Base-by-base conservation (phyloP, 176 grass and related monocot species). In the Secale cereale region DNA sequence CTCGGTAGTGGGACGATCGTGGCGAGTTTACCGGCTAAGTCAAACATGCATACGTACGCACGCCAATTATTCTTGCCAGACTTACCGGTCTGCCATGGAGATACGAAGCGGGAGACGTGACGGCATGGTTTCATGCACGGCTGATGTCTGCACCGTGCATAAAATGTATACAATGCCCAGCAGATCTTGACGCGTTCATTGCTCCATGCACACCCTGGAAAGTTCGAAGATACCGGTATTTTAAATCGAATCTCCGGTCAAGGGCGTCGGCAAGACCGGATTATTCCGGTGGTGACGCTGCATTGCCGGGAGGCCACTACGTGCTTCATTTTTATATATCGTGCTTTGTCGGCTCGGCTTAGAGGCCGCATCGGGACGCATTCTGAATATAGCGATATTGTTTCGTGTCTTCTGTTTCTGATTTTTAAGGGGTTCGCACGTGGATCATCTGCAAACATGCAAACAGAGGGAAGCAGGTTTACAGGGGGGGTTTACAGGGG, bases 231-330 rank as follows among this genome's bases (percentile, higher is more conserved):
- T 33, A 36, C 57, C 23, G 20, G 31, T 72, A 20, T 17, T 45
- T 80, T 80, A 48, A 33, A 66, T 1, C 14, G 8, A 90, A 41
- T 59, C 19, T 54, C 52, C 30, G 73, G 83, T 82, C 83, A 77
- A 82, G 40, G 65, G 14, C 25, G 77, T 82, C 10, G 72, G 72
- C 59, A 26, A 45, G 65, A 83, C 88, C 60, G 43, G 23, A 82
- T 83, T 89, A 89, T 81, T 85, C 77, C 76, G 50, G 27, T 29
- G 63, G 37, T 25, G 26, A 48, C 61, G 50, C 36, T 76, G 82
- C 26, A 60, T 64, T 48, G 77, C 23, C 40, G 64, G 33, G 79
- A 77, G 43, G 25, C 79, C 81, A 23, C 22, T 40, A 37, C 66
- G 66, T 71, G 54, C 60, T 60, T 45, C 35, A 1, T 65, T 86